Conservation (phyloP, 495 filamentous ascomycete species). For the Lasiosphaeria ovina region DNA sequence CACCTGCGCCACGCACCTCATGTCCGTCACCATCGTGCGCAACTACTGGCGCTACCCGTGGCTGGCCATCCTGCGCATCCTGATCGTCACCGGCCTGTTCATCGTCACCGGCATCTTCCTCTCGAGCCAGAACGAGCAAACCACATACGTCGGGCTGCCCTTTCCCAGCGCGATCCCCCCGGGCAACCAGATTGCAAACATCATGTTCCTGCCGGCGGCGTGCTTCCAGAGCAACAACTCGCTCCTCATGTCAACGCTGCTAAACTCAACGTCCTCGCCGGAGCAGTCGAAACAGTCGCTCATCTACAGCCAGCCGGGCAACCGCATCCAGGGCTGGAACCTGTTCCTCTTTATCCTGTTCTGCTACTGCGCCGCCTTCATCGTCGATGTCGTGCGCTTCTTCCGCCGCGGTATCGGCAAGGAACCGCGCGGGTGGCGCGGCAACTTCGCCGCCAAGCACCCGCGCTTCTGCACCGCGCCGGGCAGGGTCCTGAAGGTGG, state of each 20-base stretch:
- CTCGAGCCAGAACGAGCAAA: slow-evolving; percentile 23
- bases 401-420: slow-evolving; percentile 22
- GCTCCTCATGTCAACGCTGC: slow-evolving; percentile 8
- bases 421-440: slow-evolving; percentile 14
- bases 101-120: slow-evolving; percentile 31
- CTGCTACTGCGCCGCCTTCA: slow-evolving; percentile 26
- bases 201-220: slow-evolving; percentile 29
- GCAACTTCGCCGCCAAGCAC: slow-evolving; percentile 1
- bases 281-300: neutral
- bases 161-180: slow-evolving; percentile 30
- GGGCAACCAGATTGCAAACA: slow-evolving; percentile 18
- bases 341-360: slow-evolving; percentile 29
- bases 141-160: neutral
- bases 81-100: slow-evolving; percentile 23
- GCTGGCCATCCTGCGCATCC: slow-evolving; percentile 27
- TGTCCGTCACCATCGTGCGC: slow-evolving; percentile 33
- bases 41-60: slow-evolving; percentile 35
- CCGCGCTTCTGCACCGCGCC: neutral
- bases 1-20: slow-evolving; percentile 39
- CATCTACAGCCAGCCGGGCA: slow-evolving; percentile 9
- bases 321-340: slow-evolving; percentile 31
- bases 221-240: slow-evolving; percentile 27
- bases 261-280: slow-evolving; percentile 10
- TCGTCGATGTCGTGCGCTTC: slow-evolving; percentile 24
- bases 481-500: neutral